Conservation (phyloP, 208 protist species). For the Endotrypanum monterogeii region DNA sequence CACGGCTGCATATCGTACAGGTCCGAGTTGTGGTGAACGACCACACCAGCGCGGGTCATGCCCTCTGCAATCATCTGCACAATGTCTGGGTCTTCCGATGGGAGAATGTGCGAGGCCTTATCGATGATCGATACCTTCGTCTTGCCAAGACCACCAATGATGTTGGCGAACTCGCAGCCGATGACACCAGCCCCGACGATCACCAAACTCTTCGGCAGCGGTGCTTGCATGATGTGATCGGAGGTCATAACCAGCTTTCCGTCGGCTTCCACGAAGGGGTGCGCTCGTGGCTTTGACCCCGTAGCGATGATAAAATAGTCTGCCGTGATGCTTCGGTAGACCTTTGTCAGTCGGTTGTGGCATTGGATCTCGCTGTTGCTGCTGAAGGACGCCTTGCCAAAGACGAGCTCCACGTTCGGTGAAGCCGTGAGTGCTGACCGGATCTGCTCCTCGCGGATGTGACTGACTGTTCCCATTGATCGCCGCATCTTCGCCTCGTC, state of each 20-base stretch:
- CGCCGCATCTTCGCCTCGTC: constrained; percentile 63
- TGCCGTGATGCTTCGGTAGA: constrained; percentile 59
- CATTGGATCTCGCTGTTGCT: constrained; percentile 57
- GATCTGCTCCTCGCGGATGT: constrained; percentile 59
- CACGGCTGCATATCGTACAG: constrained; percentile 81
- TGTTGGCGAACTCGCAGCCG: constrained; percentile 83
- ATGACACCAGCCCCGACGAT: constrained; percentile 74
- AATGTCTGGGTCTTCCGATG: constrained; percentile 72
- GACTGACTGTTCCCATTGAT: constrained; percentile 42
- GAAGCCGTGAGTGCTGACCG: constrained; percentile 41
- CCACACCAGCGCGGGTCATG: constrained; percentile 51
- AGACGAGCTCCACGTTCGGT: constrained; percentile 49
- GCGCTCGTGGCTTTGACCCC: constrained; percentile 53
- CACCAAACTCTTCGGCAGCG: constrained; percentile 70
- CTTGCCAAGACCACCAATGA: constrained; percentile 62
- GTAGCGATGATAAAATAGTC: constrained; percentile 87
- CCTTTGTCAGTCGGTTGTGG: constrained; percentile 42
- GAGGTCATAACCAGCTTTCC: constrained; percentile 65
- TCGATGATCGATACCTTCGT: constrained; percentile 80
- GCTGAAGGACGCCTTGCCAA: constrained; percentile 59
- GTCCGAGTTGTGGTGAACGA: constrained; percentile 70
- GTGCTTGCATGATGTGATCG: constrained; percentile 70
- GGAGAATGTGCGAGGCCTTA: constrained; percentile 66
- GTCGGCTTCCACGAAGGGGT: constrained; percentile 63
- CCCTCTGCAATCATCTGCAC: constrained; percentile 39